phyloP scores from a whole-genome alignment of 2,329 filamentous ascomycete genomes.

The Claviceps sorghi region DNA sequence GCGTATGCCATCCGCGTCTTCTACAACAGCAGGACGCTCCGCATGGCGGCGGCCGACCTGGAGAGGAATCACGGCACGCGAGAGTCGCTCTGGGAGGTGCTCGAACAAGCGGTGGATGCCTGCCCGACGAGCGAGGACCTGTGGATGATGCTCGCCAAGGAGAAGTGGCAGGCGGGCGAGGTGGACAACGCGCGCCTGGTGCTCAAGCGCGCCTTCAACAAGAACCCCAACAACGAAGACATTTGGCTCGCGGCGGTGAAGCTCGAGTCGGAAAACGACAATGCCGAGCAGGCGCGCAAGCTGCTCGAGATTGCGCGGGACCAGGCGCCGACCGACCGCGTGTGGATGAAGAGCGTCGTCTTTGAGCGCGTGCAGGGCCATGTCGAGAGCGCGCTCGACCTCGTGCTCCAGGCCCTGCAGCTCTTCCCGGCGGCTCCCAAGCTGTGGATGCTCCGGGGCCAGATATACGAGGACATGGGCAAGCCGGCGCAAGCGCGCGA shows the following conservation, averaged over 20 bases:
- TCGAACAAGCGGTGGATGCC: conserved; percentile 87
- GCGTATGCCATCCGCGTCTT: conserved; percentile 84
- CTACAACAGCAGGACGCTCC: conserved; percentile 72
- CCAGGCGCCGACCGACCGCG: conserved; percentile 84
- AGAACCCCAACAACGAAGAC: conserved; percentile 93
- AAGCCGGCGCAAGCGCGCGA: conserved; percentile 76
- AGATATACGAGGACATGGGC: conserved; percentile 78
- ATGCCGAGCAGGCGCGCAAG: conserved; percentile 67
- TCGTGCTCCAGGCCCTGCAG: conserved; percentile 74
- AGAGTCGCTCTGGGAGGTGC: conserved; percentile 66
- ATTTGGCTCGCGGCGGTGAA: conserved; percentile 96
- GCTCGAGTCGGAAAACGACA: conserved; percentile 78
- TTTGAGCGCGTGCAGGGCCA: conserved; percentile 81
- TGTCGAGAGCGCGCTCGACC: conserved; percentile 65
- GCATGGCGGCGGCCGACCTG: conserved; percentile 80
- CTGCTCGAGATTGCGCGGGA: conserved; percentile 71
- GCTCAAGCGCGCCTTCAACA: conserved; percentile 77
- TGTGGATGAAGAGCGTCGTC: conserved; percentile 92
- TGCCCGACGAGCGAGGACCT: conserved; percentile 82
- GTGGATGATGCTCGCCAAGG: conserved; percentile 92
- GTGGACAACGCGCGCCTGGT: conserved; percentile 77
- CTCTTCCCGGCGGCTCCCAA: conserved; percentile 76
- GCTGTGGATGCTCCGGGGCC: conserved; percentile 97
- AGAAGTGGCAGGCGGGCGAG: conserved; percentile 82
- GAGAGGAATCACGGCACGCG: conserved; percentile 80